These are phyloP conservation scores for Pseudogymnoascus sp. DNA, from an alignment of 2,329 filamentous ascomycete species.

Conservation along the genomic window DNA sequence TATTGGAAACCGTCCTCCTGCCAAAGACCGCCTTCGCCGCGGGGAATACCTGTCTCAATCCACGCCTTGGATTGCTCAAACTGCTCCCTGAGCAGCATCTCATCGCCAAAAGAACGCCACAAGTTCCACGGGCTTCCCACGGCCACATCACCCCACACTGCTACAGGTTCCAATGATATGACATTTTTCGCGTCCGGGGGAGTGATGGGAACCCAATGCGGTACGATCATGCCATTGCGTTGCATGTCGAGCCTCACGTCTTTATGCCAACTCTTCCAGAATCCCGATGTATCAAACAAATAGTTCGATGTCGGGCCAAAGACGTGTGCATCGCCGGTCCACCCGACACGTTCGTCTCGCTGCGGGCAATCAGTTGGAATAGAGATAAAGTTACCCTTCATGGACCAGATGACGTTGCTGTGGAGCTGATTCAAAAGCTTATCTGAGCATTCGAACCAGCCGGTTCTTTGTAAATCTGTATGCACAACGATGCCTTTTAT, in stretches of 20 bases:
- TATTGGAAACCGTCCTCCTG: conserved; percentile 12
- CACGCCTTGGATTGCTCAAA: conserved; percentile 11
- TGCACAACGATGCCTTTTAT: conserved; percentile 33
- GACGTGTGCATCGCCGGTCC: conserved; percentile 43
- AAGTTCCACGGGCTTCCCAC: conserved; percentile 12
- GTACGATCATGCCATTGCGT: conserved; percentile 27
- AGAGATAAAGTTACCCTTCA: conserved; percentile 49
- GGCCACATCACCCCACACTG: conserved; percentile 13
- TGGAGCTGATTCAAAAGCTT: conserved; percentile 42
- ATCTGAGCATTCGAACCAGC: conserved; percentile 20
- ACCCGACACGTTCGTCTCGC: conserved; percentile 44
- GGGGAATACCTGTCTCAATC: conserved; percentile 5
- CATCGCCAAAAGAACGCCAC: conserved; percentile 10
- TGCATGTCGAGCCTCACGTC: conserved; percentile 24
- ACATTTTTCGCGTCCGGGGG: conserved; percentile 13
- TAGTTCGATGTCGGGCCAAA: conserved; percentile 40
- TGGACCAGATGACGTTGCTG: conserved; percentile 46
- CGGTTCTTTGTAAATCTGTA: conserved; percentile 29
- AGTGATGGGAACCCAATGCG: conserved; percentile 21
- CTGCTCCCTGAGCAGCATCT: conserved; percentile 9
- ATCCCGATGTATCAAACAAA: conserved; percentile 31
- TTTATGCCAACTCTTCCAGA: conserved; percentile 33
- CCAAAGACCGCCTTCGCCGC: not conserved
- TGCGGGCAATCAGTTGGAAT: conserved; percentile 51
- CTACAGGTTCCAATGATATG: not conserved